Percentiles rank a stretch among this genome's conserved stretches.
Evolutionary conservation across 1,139 yeast genomes (phyloP).

Genomic region (Candida smagusa): DNA sequence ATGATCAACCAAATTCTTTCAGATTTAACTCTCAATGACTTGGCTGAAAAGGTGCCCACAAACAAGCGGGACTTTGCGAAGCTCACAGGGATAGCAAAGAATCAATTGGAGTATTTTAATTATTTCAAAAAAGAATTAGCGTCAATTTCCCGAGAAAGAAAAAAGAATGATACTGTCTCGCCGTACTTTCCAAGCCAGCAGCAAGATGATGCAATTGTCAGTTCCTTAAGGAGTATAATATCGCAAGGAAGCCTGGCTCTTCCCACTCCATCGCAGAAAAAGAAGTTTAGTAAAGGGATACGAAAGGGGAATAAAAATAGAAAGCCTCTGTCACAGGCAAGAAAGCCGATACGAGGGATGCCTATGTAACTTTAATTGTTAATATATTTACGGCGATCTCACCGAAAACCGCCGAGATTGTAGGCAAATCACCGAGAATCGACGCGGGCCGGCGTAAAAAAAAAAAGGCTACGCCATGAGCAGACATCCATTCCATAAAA

Average conservation of each 20-base stretch:
- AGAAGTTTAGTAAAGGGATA: no score
- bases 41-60: constrained; percentile 55
- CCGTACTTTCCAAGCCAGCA: constrained; percentile 12
- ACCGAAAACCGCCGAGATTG: no score
- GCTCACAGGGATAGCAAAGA: constrained; percentile 37
- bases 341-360: constrained; percentile 10
- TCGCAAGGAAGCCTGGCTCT: no score
- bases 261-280: no score
- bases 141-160: constrained; percentile 33
- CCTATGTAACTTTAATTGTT: constrained; percentile 6
- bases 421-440: no score
- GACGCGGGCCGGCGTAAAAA: no score
- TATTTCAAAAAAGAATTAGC: constrained; percentile 44
- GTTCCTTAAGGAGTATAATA: no score
- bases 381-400: no score
- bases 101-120: constrained; percentile 42
- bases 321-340: background rate
- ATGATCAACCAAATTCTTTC: constrained; percentile 43
- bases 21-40: constrained; percentile 49
- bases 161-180: constrained; percentile 11
- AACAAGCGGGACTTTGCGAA: constrained; percentile 48
- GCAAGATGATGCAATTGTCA: constrained; percentile 8
- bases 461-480: constrained; percentile 4
- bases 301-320: no score
- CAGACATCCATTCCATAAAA: constrained; percentile 28